Evolutionary conservation across 306 rosid species (phyloP).

Genomic region (Malus orientalis): DNA sequence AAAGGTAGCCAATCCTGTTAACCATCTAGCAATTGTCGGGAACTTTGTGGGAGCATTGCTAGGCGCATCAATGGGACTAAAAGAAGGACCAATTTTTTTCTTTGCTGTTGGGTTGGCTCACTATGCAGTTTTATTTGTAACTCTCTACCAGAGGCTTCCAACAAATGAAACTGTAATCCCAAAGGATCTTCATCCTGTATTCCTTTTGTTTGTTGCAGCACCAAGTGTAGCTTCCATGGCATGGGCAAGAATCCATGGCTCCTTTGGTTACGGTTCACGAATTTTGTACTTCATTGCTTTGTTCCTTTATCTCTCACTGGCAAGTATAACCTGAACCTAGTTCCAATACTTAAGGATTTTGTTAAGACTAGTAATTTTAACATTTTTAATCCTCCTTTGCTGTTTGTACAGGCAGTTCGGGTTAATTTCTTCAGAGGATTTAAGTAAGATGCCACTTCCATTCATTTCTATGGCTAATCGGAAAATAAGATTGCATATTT

Average conservation of each 20-base stretch:
- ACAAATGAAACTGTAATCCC: constrained; percentile 75
- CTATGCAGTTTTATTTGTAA: constrained; percentile 71
- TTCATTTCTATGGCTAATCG: neutral
- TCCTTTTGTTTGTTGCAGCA: constrained; percentile 85
- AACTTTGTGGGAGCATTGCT: constrained; percentile 85
- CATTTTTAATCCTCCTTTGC: neutral
- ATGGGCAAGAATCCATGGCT: constrained; percentile 79
- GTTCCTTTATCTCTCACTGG: constrained; percentile 87
- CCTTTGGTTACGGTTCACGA: constrained; percentile 63
- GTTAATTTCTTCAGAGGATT: constrained; percentile 75
- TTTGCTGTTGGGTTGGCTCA: constrained; percentile 83
- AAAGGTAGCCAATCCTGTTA: constrained; percentile 81
- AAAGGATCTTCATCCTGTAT: constrained; percentile 87
- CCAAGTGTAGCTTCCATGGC: constrained; percentile 98
- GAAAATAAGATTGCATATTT: neutral
- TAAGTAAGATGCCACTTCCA: constrained; percentile 37
- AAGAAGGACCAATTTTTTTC: constrained; percentile 87
- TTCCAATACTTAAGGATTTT: neutral
- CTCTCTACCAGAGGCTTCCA: constrained; percentile 86
- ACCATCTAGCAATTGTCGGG: constrained; percentile 74
- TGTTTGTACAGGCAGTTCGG: constrained; percentile 64
- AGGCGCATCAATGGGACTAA: constrained; percentile 84
- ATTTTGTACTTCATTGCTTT: constrained; percentile 70
- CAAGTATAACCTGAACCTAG: constrained; percentile 15
- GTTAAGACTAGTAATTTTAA: neutral